These are phyloP conservation scores for Aegilops speltoides DNA, from an alignment of 176 grass and related monocot genomes.

Conservation along the genomic window DNA sequence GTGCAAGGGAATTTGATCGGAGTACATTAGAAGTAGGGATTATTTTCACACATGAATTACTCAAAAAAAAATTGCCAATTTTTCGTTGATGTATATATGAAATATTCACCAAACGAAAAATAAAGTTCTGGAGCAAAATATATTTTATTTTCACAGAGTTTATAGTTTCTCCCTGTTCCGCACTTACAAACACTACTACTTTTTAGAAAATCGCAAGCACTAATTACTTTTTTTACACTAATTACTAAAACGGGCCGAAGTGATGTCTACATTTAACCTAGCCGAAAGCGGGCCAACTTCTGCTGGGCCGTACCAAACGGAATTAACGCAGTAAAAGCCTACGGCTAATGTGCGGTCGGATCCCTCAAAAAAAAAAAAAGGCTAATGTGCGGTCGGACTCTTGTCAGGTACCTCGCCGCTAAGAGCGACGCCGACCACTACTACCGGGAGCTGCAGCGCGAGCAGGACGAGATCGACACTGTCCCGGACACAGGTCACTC, in stretches of 20 bases:
- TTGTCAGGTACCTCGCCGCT: constrained; percentile 79
- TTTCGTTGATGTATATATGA: neutral
- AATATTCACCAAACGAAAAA: neutral
- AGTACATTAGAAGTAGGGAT: neutral
- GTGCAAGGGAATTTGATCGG: neutral
- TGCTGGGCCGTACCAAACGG: neutral
- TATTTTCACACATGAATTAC: neutral
- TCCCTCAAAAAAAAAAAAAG: too few species aligned
- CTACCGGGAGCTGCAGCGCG: constrained; percentile 70
- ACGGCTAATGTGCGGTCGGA: neutral
- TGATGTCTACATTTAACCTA: too few species aligned
- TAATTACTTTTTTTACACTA: too few species aligned
- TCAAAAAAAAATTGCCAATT: too few species aligned
- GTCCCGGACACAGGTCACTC: constrained; percentile 54
- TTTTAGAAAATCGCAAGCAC: too few species aligned
- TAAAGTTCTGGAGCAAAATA: neutral
- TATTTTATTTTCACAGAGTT: too few species aligned
- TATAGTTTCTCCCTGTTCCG: too few species aligned
- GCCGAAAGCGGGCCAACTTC: too few species aligned
- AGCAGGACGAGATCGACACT: constrained; percentile 89
- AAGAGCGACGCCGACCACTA: constrained; percentile 97
- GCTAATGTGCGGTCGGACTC: neutral
- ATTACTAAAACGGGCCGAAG: too few species aligned
- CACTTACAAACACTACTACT: too few species aligned
- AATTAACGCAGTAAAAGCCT: neutral